phyloP scores from a whole-genome alignment of 768 basidiomycete genomes.

The Cantharellus anzutake region DNA sequence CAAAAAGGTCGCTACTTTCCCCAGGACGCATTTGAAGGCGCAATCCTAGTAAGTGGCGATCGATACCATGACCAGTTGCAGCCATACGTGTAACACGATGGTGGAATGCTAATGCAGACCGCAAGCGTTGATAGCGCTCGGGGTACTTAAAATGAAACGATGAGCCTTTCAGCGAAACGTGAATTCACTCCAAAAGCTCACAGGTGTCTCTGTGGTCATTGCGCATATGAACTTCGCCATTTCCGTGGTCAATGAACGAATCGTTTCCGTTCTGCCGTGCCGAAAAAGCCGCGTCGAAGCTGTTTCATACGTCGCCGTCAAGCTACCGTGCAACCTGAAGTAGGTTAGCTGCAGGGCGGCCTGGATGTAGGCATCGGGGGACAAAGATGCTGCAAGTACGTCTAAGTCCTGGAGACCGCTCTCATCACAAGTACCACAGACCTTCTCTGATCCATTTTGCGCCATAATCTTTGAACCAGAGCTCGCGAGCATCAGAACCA shows the following conservation, averaged over 20 bases:
- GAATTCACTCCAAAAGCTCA: slow-evolving; percentile 19
- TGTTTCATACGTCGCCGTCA: slow-evolving; percentile 88
- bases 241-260: slow-evolving; percentile 54
- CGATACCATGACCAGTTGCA: slow-evolving; percentile 66
- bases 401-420: neutral
- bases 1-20: slow-evolving; percentile 45
- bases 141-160: neutral
- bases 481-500: slow-evolving; percentile 70
- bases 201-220: slow-evolving; percentile 36
- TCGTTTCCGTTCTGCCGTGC: slow-evolving; percentile 78
- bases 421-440: slow-evolving; percentile 6
- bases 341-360: slow-evolving; percentile 85
- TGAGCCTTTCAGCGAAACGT: neutral
- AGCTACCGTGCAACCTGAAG: slow-evolving; percentile 54
- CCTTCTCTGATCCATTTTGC: slow-evolving; percentile 78
- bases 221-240: slow-evolving; percentile 59
- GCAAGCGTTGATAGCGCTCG: slow-evolving; percentile 28
- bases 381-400: slow-evolving; percentile 26
- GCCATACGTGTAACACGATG: slow-evolving; percentile 54
- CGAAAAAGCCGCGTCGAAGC: slow-evolving; percentile 74
- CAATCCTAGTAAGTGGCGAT: slow-evolving; percentile 80
- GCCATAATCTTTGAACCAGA: slow-evolving; percentile 72
- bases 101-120: slow-evolving; percentile 51
- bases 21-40: slow-evolving; percentile 36
- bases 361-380: slow-evolving; percentile 77